These are phyloP conservation scores for Litsea cubeba DNA, from an alignment of 164 flowering plant species.

Conservation along the genomic window DNA sequence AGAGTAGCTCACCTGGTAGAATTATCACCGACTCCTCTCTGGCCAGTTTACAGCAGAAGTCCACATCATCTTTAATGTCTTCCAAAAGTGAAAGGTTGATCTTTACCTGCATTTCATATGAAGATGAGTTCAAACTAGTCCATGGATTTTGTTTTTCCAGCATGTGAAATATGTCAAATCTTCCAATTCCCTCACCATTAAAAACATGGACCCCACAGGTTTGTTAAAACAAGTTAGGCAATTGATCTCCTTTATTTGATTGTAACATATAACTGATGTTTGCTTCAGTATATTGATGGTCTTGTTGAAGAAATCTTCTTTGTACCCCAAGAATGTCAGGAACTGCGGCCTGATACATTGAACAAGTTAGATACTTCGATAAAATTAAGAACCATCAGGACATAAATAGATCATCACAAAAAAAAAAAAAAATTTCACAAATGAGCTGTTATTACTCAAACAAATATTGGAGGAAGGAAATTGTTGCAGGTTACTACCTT, in stretches of 20 bases:
- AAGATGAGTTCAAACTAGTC: too few species aligned
- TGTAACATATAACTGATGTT: constrained; percentile 40
- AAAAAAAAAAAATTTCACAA: background rate
- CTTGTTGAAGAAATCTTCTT: constrained; percentile 45
- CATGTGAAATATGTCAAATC: background rate
- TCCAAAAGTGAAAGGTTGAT: constrained; percentile 43
- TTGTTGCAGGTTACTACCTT: background rate
- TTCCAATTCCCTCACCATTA: constrained; percentile 44
- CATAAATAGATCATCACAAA: background rate
- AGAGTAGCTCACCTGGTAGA: constrained; percentile 58
- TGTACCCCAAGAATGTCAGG: constrained; percentile 56
- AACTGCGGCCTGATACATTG: constrained; percentile 60
- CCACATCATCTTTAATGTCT: constrained; percentile 68
- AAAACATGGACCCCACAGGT: constrained; percentile 83
- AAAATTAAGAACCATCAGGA: background rate
- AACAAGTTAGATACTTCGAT: background rate
- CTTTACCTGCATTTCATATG: constrained; percentile 42
- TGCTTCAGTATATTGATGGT: constrained; percentile 46
- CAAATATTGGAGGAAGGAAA: background rate
- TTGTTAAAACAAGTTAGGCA: constrained; percentile 23
- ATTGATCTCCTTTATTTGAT: constrained; percentile 35
- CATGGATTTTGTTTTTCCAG: background rate
- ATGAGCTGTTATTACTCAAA: background rate
- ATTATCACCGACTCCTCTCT: constrained; percentile 73
- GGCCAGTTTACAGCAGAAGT: constrained; percentile 75